Percentiles rank a stretch among this genome's conserved stretches.
Conservation (phyloP, 2,329 filamentous ascomycete species). For the Hypoxylon sp. region DNA sequence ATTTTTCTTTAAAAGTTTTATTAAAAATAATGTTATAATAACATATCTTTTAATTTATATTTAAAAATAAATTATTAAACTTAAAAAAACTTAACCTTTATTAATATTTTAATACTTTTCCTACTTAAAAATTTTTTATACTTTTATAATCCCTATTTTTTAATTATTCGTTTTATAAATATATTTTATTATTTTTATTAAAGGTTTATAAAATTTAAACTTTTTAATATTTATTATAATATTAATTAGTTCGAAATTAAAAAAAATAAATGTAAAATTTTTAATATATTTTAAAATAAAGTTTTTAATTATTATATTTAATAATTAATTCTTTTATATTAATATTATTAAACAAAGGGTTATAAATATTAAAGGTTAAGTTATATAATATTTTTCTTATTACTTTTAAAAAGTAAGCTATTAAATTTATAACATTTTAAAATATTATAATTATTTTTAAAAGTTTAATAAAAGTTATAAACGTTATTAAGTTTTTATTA, state of each 20-base stretch:
- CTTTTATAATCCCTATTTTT: neutral
- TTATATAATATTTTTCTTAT: too few species aligned
- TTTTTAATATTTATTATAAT: too few species aligned
- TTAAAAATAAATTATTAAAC: neutral
- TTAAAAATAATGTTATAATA: neutral
- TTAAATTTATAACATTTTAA: neutral
- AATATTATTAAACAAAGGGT: too few species aligned
- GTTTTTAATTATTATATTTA: too few species aligned
- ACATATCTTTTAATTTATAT: neutral
- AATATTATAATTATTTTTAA: neutral
- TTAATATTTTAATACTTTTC: neutral
- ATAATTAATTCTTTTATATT: too few species aligned
- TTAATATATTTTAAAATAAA: too few species aligned
- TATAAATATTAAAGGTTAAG: too few species aligned
- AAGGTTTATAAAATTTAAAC: too few species aligned
- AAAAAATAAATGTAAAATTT: too few species aligned
- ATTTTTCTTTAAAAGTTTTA: neutral
- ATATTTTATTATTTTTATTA: neutral
- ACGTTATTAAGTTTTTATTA: neutral
- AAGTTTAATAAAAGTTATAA: neutral
- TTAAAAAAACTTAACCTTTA: neutral
- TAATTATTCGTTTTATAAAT: neutral
- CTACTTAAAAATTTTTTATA: neutral
- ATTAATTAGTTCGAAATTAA: too few species aligned
- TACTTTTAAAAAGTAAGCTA: neutral